Evolutionary conservation across 352 stramenopile species (phyloP), one percentile per base, ranked within the genome.

Genomic region (Phytophthora cactorum): DNA sequence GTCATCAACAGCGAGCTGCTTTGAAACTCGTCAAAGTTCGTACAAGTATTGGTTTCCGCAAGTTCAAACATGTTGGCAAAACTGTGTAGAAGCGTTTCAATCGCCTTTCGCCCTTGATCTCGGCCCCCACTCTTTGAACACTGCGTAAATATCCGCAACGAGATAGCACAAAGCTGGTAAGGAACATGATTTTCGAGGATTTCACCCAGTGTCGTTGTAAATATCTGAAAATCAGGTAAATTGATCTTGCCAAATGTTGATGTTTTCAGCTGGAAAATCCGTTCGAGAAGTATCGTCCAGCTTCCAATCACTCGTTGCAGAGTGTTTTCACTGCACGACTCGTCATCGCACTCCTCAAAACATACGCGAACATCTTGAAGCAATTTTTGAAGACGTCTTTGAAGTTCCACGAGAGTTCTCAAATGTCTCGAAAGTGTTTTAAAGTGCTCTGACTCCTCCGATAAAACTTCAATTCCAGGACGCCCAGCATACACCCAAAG

Each of bases 401-500:
- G 58, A 15, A 59, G 10, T 25, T 15, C 31, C 7, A 68, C 58
- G 27, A 68, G 34, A 11, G 17, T 62, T n/a, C 39, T 63, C 31
- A 68, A 49, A 25, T 58, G 49, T 11, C 11, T 57, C 25, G 51
- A 61, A 14, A 67, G 5, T 1, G 36, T 11, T 15, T 45, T 49
- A 3, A 60, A 39, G 5, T 58, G 11, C 14, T 3, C 14, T 1
- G 50, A 17, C 32, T 52, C 54, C 4, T 63, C 44, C 6, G 51
- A 45, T 28, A 32, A 50, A 10, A 25, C 22, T 25, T 45, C 22
- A 22, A 58, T 45, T 10, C 39, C 46, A 32, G 59, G 47, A 31
- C 32, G n/a, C 5, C 45, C 66, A 14, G 25, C 45, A 34, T 51
- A 57, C 1, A 54, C 32, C 59, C 66, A 73, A 32, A 73, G 59